Percentiles rank a stretch among this genome's conserved stretches.
Evolutionary conservation across 1,139 yeast species (phyloP).

Genomic region (Taphrina betulina): DNA sequence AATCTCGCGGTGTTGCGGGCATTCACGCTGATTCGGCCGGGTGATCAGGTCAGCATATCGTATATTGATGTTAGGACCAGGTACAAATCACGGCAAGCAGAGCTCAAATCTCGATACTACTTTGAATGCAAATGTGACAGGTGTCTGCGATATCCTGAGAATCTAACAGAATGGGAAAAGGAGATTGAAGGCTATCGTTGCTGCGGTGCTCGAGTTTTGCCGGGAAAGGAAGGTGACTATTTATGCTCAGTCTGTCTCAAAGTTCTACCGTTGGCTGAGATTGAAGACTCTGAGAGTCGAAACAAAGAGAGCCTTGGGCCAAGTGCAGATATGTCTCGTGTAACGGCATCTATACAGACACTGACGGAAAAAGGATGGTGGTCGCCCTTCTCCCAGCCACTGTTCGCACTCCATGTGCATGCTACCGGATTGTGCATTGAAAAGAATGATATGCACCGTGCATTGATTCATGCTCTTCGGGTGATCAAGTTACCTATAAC

Average conservation of each 20-base stretch:
- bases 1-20: conserved; percentile 39
- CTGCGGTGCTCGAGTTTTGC: not conserved
- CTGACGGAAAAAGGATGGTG: no score
- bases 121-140: conserved; percentile 35
- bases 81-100: conserved; percentile 13
- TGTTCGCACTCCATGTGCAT: not conserved
- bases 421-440: not conserved
- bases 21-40: conserved; percentile 39
- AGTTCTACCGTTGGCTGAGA: no score
- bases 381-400: not conserved
- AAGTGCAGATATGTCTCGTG: no score
- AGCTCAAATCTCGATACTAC: conserved; percentile 31
- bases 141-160: conserved; percentile 14
- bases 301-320: no score
- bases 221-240: no score
- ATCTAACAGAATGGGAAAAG: not conserved
- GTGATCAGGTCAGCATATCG: conserved; percentile 41
- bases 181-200: conserved; percentile 5
- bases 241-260: no score
- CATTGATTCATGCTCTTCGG: conserved; percentile 4
- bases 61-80: conserved; percentile 35
- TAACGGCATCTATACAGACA: no score
- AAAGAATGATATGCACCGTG: not conserved
- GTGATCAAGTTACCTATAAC: not conserved
- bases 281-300: no score